A percentile compares a stretch with the other conserved stretches of the same genome.
phyloP scores from a whole-genome alignment of 139 green algal genomes.

The Chlorella sp. region DNA sequence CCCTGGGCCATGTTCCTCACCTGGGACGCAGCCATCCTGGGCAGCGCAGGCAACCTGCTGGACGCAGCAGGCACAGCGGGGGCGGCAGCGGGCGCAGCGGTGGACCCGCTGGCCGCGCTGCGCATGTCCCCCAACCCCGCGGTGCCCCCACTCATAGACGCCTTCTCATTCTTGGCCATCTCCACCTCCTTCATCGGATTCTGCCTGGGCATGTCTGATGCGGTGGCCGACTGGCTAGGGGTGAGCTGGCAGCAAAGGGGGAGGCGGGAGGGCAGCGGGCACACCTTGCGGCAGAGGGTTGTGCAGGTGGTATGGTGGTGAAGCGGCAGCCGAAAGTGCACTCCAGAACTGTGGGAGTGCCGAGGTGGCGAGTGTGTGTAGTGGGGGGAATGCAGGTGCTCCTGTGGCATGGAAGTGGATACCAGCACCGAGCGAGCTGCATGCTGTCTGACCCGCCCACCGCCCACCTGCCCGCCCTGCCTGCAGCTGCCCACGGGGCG shows the following conservation, averaged over 20 bases:
- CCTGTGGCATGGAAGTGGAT: no score
- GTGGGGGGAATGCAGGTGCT: not conserved
- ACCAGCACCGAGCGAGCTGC: no score
- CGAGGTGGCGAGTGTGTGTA: not conserved
- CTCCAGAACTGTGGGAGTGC: no score
- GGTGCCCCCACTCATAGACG: not conserved
- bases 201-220: conserved; percentile 82
- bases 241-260: not conserved
- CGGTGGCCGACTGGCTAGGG: conserved; percentile 66
- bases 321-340: no score
- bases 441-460: not conserved
- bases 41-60: conserved; percentile 36
- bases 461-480: not conserved
- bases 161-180: conserved; percentile 64
- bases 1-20: conserved; percentile 82
- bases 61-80: not conserved
- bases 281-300: no score
- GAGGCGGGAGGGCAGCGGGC: not conserved
- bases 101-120: conserved; percentile 20
- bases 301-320: no score
- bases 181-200: conserved; percentile 89
- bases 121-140: not conserved
- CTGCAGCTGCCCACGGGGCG: conserved; percentile 58
- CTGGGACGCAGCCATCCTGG: conserved; percentile 86
- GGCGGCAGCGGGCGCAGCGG: not conserved